Percentiles rank a stretch among this genome's conserved stretches.
These are phyloP conservation scores for Tremellales sp. DNA, from an alignment of 1,284 basidiomycete species.

Conservation along the genomic window DNA sequence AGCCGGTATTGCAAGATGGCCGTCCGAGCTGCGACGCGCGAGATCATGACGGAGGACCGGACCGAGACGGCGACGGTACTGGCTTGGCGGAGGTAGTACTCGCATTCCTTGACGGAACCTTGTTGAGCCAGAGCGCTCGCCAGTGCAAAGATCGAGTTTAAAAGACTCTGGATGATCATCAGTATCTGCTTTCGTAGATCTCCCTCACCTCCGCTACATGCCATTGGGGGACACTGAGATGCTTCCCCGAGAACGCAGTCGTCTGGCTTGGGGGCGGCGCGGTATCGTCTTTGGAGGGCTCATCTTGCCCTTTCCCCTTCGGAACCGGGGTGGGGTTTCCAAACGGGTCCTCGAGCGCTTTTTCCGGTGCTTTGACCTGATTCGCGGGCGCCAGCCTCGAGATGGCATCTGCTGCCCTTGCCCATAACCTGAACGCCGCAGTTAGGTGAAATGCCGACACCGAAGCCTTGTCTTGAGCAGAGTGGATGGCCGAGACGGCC, in stretches of 20 bases:
- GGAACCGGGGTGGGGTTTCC: constrained; percentile 17
- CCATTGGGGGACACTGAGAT: constrained; percentile 66
- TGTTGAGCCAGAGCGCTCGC: constrained; percentile 61
- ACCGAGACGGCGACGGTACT: constrained; percentile 63
- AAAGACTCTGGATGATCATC: constrained; percentile 50
- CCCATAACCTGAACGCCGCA: constrained; percentile 73
- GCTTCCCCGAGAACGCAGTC: constrained; percentile 26
- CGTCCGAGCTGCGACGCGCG: constrained; percentile 61
- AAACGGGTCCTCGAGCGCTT: constrained; percentile 27
- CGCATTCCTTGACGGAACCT: constrained; percentile 74
- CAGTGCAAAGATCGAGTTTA: constrained; percentile 63
- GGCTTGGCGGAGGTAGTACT: constrained; percentile 74
- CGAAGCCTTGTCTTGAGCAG: constrained; percentile 61
- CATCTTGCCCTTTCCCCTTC: constrained; percentile 33
- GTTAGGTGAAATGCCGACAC: constrained; percentile 60
- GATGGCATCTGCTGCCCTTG: constrained; percentile 68
- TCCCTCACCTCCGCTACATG: constrained; percentile 58
- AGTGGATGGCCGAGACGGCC: constrained; percentile 64
- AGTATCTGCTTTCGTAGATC: background rate
- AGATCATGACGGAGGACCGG: constrained; percentile 61
- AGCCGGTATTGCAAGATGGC: constrained; percentile 66
- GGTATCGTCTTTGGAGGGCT: constrained; percentile 35
- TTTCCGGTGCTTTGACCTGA: constrained; percentile 36
- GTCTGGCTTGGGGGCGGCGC: constrained; percentile 25
- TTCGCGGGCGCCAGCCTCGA: constrained; percentile 54